Evolutionary conservation across 108 stramenopile species (phyloP).

Genomic region (Phaeodactylum tricornutum): DNA sequence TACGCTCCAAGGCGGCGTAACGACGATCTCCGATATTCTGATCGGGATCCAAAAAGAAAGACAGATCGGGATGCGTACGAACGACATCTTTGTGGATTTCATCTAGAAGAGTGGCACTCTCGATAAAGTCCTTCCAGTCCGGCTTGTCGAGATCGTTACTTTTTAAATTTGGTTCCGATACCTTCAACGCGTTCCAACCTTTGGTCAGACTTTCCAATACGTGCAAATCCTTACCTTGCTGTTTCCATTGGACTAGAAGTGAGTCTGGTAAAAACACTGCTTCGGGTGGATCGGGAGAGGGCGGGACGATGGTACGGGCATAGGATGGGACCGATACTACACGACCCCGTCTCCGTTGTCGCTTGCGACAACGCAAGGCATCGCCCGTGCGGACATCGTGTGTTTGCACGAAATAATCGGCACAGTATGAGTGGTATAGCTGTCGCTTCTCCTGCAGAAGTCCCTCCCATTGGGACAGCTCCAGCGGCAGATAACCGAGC

Average conservation of each 20-base stretch:
- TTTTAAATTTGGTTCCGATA: background rate
- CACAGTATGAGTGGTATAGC: conserved; percentile 40
- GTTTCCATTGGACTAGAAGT: background rate
- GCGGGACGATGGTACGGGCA: background rate
- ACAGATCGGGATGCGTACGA: conserved; percentile 76
- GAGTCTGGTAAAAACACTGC: background rate
- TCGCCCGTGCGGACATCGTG: conserved; percentile 4
- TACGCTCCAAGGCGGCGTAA: conserved; percentile 81
- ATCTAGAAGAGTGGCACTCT: conserved; percentile 21
- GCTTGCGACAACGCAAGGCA: background rate
- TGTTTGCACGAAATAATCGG: conserved; percentile 10
- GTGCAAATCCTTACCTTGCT: conserved; percentile 2
- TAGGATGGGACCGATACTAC: background rate
- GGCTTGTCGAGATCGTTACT: background rate
- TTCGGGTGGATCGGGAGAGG: background rate
- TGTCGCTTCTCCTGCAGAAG: conserved; percentile 32
- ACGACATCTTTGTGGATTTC: conserved; percentile 88
- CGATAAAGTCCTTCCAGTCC: background rate
- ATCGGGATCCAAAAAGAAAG: conserved; percentile 74
- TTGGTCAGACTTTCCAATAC: background rate
- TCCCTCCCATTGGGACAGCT: conserved; percentile 41
- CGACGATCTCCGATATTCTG: conserved; percentile 57
- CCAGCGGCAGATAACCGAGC: conserved; percentile 51
- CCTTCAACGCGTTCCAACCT: background rate
- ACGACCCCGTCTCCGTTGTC: background rate